Evolutionary conservation across 2,329 filamentous ascomycete species (phyloP), one percentile per base, ranked within the genome.

Genomic region (Geosmithia flava): DNA sequence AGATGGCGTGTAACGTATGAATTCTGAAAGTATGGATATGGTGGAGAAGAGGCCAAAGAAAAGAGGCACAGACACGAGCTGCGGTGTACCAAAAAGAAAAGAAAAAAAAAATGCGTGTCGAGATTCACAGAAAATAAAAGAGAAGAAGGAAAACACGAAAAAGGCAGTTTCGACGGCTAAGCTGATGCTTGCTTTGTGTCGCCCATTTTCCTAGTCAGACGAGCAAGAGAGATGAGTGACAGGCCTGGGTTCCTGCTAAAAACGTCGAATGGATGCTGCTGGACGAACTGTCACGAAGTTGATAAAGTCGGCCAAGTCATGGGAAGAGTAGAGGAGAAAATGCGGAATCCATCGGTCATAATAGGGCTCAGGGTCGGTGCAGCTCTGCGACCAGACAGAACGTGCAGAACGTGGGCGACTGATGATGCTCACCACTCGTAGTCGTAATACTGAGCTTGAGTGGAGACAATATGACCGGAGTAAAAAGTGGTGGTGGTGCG

Each of bases 1-100:
- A 47, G 11, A 37, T 7, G 33, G 33, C 15, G 33, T 37, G 15
- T 11, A 37, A 39, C 46, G 53, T 55, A 55, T 59, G 54, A 37
- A 16, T 37, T 37, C 33, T 16, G 3, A 11, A 16, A 7, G 10
- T 37, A 37, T 37, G 33, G 33, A 16, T 3, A 13, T 3, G 33
- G 33, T 11, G 33, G 15, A 37, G 33, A 37, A 3, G 3, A 16
- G 33, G 13, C 33, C 33, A 11, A 37, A 11, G 6, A 11, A 37
- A 37, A 37, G 33, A 27, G 23, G 23, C 23, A 27, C 23, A 8
- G 23, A 27, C 23, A 27, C 23, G 8, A 8, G 33, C 33, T 37
- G 33, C 15, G 33, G 11, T 37, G 33, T 11, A 11, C 10, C 33
- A 16, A 37, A 16, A 16, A 16, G 13, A 16, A 37, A 37, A 11